phyloP scores from a whole-genome alignment of 2,329 filamentous ascomycete species.

The Fusarium stilboides region DNA sequence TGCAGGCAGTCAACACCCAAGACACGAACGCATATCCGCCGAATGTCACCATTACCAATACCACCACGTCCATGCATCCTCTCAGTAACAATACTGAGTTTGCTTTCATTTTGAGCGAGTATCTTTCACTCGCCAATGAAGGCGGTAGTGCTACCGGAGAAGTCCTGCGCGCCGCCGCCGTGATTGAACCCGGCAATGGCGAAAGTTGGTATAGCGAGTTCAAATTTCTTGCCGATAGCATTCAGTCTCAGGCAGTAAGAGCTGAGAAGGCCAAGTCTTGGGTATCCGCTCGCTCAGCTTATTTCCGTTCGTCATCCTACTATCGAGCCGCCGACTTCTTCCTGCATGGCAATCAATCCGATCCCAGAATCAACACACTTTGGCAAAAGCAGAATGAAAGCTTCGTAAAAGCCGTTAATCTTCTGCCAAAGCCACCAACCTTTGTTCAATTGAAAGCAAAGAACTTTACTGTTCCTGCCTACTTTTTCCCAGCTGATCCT shows the following conservation, averaged over 20 bases:
- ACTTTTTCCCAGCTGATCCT: constrained; percentile 51
- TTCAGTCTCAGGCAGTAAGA: background rate
- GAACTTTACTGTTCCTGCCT: constrained; percentile 55
- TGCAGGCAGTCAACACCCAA: background rate
- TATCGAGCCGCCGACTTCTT: constrained; percentile 61
- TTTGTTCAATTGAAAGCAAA: constrained; percentile 51
- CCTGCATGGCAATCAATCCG: constrained; percentile 57
- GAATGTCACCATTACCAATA: constrained; percentile 20
- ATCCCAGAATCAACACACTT: constrained; percentile 57
- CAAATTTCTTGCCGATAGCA: constrained; percentile 13
- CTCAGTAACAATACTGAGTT: constrained; percentile 35
- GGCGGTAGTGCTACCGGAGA: constrained; percentile 28
- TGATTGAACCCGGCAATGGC: constrained; percentile 14
- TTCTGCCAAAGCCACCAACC: constrained; percentile 55
- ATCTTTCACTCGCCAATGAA: constrained; percentile 34
- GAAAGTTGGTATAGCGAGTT: constrained; percentile 23
- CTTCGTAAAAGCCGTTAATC: constrained; percentile 57
- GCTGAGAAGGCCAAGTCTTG: constrained; percentile 4
- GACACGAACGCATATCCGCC: background rate
- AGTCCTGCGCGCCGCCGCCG: constrained; percentile 27
- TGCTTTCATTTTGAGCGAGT: constrained; percentile 34
- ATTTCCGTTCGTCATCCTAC: constrained; percentile 59
- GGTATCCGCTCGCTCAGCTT: constrained; percentile 44
- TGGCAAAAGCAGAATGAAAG: constrained; percentile 56
- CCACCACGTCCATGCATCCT: constrained; percentile 28